Percentiles rank a stretch among this genome's conserved stretches.
Evolutionary conservation across 306 rosid species (phyloP).

Genomic region (Rosa rugosa): DNA sequence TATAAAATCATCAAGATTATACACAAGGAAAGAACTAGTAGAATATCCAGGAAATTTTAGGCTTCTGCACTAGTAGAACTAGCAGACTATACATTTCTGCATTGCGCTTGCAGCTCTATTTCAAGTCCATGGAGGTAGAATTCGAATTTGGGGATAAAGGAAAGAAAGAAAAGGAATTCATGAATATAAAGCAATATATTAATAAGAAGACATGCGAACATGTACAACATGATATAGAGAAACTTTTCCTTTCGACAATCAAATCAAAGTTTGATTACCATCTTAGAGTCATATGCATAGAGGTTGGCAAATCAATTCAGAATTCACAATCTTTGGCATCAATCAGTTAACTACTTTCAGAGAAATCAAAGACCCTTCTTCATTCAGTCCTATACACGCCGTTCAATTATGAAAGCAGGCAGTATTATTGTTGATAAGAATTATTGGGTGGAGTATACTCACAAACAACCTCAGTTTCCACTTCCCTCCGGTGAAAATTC

Average conservation of each 20-base stretch:
- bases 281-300: neutral
- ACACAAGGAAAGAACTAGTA: neutral
- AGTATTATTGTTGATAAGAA: neutral
- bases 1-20: neutral
- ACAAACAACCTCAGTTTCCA: conserved; percentile 87
- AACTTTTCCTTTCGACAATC: neutral
- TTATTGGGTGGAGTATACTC: conserved; percentile 79
- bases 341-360: conserved; percentile 10
- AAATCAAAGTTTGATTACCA: conserved; percentile 12
- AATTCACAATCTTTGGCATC: conserved; percentile 6
- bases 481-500: conserved; percentile 71
- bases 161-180: neutral
- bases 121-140: neutral
- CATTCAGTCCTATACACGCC: conserved; percentile 5
- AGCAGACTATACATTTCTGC: neutral
- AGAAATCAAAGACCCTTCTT: conserved; percentile 2
- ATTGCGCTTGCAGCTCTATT: neutral
- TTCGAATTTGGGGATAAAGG: neutral
- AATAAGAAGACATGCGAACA: neutral
- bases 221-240: conserved; percentile 2
- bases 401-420: neutral
- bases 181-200: neutral
- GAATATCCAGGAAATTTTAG: neutral
- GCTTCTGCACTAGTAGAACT: conserved; percentile 2
- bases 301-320: conserved; percentile 1